Conservation (phyloP, 139 green algal species). For the Chlorella sp. region DNA sequence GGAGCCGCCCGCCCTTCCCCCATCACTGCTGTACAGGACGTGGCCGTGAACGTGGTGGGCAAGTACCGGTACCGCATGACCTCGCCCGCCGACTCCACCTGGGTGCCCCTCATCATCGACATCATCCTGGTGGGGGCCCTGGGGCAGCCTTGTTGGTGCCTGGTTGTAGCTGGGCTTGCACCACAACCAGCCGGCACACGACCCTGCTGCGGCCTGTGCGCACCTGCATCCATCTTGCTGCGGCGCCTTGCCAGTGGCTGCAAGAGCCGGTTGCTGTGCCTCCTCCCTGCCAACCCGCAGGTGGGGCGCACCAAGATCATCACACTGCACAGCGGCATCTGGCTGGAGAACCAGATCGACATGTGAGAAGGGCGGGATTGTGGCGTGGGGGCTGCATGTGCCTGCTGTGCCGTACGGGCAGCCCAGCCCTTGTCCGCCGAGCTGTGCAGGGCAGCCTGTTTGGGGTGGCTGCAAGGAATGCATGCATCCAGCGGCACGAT, state of each 20-base stretch:
- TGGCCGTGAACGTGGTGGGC: constrained; percentile 82
- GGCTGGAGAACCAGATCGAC: constrained; percentile 75
- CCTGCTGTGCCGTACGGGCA: not conserved
- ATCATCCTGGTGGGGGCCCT: constrained; percentile 72
- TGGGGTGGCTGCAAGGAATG: too few relatives aligned
- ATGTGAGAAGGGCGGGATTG: not conserved
- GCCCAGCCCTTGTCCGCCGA: not conserved
- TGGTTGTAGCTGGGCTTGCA: not conserved
- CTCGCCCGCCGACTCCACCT: constrained; percentile 59
- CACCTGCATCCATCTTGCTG: not conserved
- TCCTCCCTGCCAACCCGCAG: not conserved
- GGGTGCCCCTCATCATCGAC: constrained; percentile 78
- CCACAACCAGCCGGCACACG: not conserved
- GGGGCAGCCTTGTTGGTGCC: not conserved
- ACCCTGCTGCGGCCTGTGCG: not conserved
- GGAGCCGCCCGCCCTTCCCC: not conserved
- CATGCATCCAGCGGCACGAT: too few relatives aligned
- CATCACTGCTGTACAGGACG: constrained; percentile 45
- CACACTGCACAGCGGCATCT: constrained; percentile 75
- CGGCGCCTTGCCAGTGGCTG: not conserved
- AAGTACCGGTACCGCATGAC: constrained; percentile 88
- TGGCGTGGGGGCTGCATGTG: not conserved
- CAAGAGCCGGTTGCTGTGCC: not conserved
- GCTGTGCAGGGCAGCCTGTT: too few relatives aligned
- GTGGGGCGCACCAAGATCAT: constrained; percentile 77